These are phyloP conservation scores for Trichoderma orchidacearum DNA, from an alignment of 495 filamentous ascomycete species.

Conservation along the genomic window DNA sequence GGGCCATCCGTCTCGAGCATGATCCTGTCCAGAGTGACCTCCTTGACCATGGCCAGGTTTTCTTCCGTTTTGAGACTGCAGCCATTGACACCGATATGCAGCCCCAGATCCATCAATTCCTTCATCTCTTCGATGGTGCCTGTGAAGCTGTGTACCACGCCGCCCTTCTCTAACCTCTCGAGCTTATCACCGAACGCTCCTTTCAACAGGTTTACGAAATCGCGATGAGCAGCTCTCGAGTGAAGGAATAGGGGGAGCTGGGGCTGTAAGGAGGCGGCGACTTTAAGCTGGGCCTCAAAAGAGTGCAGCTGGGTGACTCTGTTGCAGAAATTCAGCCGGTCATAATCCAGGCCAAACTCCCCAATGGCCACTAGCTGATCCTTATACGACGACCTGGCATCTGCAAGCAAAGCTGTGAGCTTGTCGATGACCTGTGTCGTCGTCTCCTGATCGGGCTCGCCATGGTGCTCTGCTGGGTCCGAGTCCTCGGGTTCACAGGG, in stretches of 20 bases:
- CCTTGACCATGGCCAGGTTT: constrained; percentile 67
- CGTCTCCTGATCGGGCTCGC: constrained; percentile 20
- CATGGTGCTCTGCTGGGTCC: constrained; percentile 22
- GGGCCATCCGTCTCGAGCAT: constrained; percentile 94
- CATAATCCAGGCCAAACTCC: constrained; percentile 94
- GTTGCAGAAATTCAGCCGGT: constrained; percentile 65
- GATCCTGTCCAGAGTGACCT: constrained; percentile 56
- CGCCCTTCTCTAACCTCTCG: constrained; percentile 49
- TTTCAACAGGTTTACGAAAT: constrained; percentile 58
- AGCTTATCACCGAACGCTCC: constrained; percentile 27
- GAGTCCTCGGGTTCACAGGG: constrained; percentile 28
- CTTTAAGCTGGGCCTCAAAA: constrained; percentile 64
- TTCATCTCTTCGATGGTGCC: constrained; percentile 73
- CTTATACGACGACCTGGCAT: constrained; percentile 25
- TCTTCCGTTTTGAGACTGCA: constrained; percentile 87
- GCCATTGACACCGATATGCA: constrained; percentile 81
- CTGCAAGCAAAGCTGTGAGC: constrained; percentile 39
- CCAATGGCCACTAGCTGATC: constrained; percentile 63
- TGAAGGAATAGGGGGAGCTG: constrained; percentile 83
- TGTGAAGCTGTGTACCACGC: constrained; percentile 84
- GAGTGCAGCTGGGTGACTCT: constrained; percentile 71
- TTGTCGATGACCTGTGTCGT: constrained; percentile 37
- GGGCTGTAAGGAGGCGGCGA: constrained; percentile 52
- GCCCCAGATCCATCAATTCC: constrained; percentile 55
- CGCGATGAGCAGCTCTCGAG: constrained; percentile 66